Percentiles rank a stretch among this genome's conserved stretches.
phyloP scores from a whole-genome alignment of 2,329 filamentous ascomycete genomes.

The Teratosphaeria viscida region DNA sequence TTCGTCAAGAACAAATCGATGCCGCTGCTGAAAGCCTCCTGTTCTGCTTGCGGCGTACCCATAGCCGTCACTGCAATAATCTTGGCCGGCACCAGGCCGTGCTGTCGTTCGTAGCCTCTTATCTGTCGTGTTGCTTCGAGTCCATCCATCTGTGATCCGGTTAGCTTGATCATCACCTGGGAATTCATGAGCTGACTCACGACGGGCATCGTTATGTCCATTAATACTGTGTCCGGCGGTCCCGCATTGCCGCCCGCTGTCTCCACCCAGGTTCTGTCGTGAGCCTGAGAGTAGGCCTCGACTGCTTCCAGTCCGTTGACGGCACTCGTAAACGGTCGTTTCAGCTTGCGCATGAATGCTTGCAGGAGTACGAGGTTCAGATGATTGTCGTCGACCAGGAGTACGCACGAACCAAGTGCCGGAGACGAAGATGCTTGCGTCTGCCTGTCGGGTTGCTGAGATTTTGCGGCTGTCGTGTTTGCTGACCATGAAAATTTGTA shows the following conservation, averaged over 20 bases:
- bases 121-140: slow-evolving; percentile 22
- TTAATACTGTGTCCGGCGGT: neutral
- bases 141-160: slow-evolving; percentile 26
- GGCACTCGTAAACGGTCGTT: slow-evolving; percentile 5
- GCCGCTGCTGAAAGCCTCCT: slow-evolving; percentile 19
- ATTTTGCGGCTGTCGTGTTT: neutral
- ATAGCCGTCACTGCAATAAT: slow-evolving; percentile 26
- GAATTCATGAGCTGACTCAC: neutral
- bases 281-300: slow-evolving; percentile 7
- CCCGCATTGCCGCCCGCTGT: neutral
- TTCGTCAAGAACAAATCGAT: slow-evolving; percentile 25
- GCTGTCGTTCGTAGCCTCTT: slow-evolving; percentile 14
- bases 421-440: neutral
- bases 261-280: slow-evolving; percentile 11
- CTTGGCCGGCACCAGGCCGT: slow-evolving; percentile 3
- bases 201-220: neutral
- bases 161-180: slow-evolving; percentile 29
- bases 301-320: slow-evolving; percentile 9
- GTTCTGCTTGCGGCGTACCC: slow-evolving; percentile 15
- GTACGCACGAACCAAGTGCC: slow-evolving; percentile 3
- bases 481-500: neutral
- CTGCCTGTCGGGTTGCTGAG: neutral
- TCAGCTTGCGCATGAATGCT: slow-evolving; percentile 12
- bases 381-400: slow-evolving; percentile 25
- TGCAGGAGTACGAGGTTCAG: slow-evolving; percentile 22